Conservation (phyloP, 108 stramenopile species). For the Cyclotella baltica region DNA sequence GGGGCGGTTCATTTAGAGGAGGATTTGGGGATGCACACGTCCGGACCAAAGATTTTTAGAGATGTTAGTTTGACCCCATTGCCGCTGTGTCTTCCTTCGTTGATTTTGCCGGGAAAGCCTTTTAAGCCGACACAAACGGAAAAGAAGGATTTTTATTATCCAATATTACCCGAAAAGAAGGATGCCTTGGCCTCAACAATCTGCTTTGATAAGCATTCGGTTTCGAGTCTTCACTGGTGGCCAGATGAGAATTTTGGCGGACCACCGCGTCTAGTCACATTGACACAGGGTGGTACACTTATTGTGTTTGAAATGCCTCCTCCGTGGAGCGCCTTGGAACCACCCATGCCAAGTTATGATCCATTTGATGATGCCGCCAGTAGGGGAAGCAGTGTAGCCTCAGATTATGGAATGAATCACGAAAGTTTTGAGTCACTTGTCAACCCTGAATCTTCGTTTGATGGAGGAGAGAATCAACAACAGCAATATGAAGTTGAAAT, state of each 20-base stretch:
- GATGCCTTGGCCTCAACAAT: not conserved
- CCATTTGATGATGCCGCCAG: slow-evolving; percentile 55
- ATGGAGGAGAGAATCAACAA: slow-evolving; percentile 27
- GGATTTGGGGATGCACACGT: slow-evolving; percentile 12
- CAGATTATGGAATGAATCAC: slow-evolving; percentile 40
- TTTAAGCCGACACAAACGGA: too few relatives aligned
- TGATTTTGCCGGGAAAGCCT: slow-evolving; percentile 57
- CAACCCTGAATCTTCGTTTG: slow-evolving; percentile 18
- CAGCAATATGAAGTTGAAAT: slow-evolving; percentile 76
- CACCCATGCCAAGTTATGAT: slow-evolving; percentile 79
- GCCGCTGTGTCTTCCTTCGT: slow-evolving; percentile 68
- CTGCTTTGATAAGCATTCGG: slow-evolving; percentile 33
- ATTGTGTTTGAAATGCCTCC: slow-evolving; percentile 85
- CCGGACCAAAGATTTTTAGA: slow-evolving; percentile 39
- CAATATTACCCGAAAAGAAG: not conserved
- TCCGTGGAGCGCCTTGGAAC: slow-evolving; percentile 75
- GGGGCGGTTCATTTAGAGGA: slow-evolving; percentile 59
- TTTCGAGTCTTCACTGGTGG: slow-evolving; percentile 74
- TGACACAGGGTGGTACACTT: slow-evolving; percentile 62
- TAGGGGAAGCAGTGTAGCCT: slow-evolving; percentile 46
- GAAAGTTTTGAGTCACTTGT: slow-evolving; percentile 20
- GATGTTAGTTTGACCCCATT: slow-evolving; percentile 73
- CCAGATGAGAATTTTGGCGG: slow-evolving; percentile 78
- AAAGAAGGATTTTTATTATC: too few relatives aligned
- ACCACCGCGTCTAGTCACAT: slow-evolving; percentile 67